These are phyloP conservation scores for Cicer yamashitae DNA, from an alignment of 306 rosid genomes.

Conservation along the genomic window DNA sequence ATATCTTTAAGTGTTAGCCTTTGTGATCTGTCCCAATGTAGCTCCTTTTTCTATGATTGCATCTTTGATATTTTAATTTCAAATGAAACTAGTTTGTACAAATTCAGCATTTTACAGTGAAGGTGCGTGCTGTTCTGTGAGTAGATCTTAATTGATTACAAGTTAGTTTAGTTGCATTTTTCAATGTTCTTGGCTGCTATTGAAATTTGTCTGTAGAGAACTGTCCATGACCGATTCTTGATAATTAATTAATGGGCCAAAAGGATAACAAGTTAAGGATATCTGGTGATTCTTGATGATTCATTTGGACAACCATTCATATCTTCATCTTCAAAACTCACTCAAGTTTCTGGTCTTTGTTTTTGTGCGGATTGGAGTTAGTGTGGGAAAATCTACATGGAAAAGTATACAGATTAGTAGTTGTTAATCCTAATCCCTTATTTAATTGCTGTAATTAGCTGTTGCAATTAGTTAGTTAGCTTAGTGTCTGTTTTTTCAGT, in stretches of 20 bases:
- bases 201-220: slow-evolving; percentile 16
- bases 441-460: too few species aligned
- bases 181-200: slow-evolving; percentile 14
- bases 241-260: too few species aligned
- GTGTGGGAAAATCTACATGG: too few species aligned
- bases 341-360: not conserved
- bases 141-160: slow-evolving; percentile 43
- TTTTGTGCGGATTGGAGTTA: not conserved
- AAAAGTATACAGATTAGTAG: too few species aligned
- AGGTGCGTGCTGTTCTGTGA: slow-evolving; percentile 30
- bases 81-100: slow-evolving; percentile 2
- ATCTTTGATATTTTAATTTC: slow-evolving; percentile 25
- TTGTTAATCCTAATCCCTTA: too few species aligned
- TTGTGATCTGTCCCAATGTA: slow-evolving; percentile 25
- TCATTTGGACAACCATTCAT: too few species aligned
- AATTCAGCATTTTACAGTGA: slow-evolving; percentile 34
- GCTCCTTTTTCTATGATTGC: slow-evolving; percentile 34
- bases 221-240: slow-evolving; percentile 18
- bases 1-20: not conserved
- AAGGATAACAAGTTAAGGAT: not conserved
- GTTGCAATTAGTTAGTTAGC: too few species aligned
- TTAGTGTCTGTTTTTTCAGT: too few species aligned
- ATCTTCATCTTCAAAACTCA: not conserved
- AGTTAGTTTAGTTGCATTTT: slow-evolving; percentile 19
- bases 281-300: not conserved